These are phyloP conservation scores for Fusarium sp. DNA, from an alignment of 2,329 filamentous ascomycete species.

Conservation along the genomic window DNA sequence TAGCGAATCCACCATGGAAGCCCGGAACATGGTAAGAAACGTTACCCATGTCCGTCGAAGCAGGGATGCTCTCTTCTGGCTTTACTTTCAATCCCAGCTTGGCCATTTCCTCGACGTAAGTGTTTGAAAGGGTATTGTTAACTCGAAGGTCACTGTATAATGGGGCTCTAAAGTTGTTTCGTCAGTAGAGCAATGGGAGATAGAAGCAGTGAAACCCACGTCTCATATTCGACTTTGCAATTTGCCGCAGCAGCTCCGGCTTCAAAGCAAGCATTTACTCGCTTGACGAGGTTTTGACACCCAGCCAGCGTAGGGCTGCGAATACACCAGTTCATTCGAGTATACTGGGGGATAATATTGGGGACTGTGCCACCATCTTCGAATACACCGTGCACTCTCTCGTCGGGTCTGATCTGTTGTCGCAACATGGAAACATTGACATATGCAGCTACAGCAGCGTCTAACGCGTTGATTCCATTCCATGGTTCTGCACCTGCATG, in stretches of 20 bases:
- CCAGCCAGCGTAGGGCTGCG: not conserved
- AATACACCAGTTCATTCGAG: not conserved
- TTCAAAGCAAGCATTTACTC: not conserved
- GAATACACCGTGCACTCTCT: not conserved
- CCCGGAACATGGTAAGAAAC: not conserved
- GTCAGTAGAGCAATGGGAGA: rapidly evolving
- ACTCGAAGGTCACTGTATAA: not conserved
- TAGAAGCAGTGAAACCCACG: not conserved
- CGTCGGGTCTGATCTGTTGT: not conserved
- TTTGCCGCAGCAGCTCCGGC: not conserved
- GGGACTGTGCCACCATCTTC: not conserved
- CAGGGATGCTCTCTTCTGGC: not conserved
- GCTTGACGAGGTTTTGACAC: not conserved
- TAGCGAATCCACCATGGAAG: not conserved
- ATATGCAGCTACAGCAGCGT: not conserved
- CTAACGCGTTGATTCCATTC: not conserved
- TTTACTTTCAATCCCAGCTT: not conserved
- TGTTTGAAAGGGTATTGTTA: not conserved
- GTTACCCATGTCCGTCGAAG: not conserved
- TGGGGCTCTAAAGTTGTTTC: not conserved
- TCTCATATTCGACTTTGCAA: not conserved
- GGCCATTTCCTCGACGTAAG: not conserved
- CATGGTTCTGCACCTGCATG: not conserved
- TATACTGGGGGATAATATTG: not conserved
- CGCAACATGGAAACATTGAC: not conserved